These are phyloP conservation scores for Debaryomyces prosopidis DNA, from an alignment of 805 yeast species.

Conservation along the genomic window DNA sequence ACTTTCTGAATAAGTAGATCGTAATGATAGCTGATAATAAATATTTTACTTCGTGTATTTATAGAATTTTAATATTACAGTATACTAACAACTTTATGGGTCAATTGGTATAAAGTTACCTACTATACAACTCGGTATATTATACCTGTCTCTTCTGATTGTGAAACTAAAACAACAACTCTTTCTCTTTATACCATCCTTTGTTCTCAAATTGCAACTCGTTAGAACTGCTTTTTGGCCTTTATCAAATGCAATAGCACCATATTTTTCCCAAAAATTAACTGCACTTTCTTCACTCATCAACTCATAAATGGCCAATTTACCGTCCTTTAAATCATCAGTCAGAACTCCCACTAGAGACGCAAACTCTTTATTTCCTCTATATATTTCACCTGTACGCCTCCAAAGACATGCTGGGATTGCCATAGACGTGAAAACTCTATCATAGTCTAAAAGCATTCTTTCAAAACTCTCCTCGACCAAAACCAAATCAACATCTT, in stretches of 20 bases:
- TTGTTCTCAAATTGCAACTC: constrained; percentile 81
- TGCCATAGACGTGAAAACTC: constrained; percentile 96
- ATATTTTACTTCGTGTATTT: neutral
- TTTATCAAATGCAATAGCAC: constrained; percentile 93
- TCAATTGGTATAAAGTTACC: constrained; percentile 90
- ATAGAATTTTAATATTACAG: constrained; percentile 4
- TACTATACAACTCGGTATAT: constrained; percentile 93
- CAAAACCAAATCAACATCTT: constrained; percentile 85
- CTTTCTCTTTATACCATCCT: constrained; percentile 75
- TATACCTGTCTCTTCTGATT: constrained; percentile 86
- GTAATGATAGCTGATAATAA: neutral
- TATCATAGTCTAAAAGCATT: constrained; percentile 87
- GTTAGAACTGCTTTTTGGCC: constrained; percentile 94
- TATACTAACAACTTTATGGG: constrained; percentile 19
- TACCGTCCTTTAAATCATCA: constrained; percentile 90
- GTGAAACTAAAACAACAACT: constrained; percentile 95
- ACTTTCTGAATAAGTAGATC: neutral
- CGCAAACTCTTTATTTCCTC: constrained; percentile 96
- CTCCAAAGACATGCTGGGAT: constrained; percentile 98
- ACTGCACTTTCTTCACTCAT: constrained; percentile 97
- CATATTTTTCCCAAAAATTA: constrained; percentile 96
- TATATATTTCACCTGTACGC: constrained; percentile 91
- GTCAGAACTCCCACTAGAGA: constrained; percentile 85
- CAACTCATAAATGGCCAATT: constrained; percentile 85
- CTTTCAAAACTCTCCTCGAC: constrained; percentile 95